Evolutionary conservation across 2,329 filamentous ascomycete species (phyloP).

Genomic region (Aureobasidium subglaciale): DNA sequence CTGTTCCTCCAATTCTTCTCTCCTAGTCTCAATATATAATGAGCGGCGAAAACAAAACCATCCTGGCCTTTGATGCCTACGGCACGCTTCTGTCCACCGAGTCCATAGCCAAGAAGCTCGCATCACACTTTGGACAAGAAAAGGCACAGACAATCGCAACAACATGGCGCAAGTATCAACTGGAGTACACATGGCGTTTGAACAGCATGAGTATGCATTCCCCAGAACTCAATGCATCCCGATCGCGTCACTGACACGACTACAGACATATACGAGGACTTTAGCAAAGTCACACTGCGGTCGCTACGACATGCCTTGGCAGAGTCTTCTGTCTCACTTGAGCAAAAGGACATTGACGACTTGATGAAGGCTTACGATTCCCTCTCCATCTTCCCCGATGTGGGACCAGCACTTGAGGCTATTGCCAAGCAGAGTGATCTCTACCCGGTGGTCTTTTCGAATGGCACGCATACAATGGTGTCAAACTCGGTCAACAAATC

Average conservation of each 20-base stretch:
- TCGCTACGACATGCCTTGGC: slow-evolving; percentile 57
- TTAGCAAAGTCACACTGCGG: slow-evolving; percentile 55
- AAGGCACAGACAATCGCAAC: slow-evolving; percentile 51
- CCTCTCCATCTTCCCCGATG: slow-evolving; percentile 59
- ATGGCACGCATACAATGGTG: slow-evolving; percentile 60
- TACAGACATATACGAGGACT: slow-evolving; percentile 54
- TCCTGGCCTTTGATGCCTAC: slow-evolving; percentile 69
- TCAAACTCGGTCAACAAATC: slow-evolving; percentile 52
- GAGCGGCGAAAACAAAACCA: slow-evolving; percentile 24
- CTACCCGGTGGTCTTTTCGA: slow-evolving; percentile 60
- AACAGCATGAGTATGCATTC: slow-evolving; percentile 62
- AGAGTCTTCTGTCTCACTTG: slow-evolving; percentile 47
- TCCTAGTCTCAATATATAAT: background rate
- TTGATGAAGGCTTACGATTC: slow-evolving; percentile 60
- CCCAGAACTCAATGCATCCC: background rate
- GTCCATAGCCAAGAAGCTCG: slow-evolving; percentile 56
- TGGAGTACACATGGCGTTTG: slow-evolving; percentile 71
- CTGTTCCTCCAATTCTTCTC: background rate
- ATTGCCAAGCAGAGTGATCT: slow-evolving; percentile 39
- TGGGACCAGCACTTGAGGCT: slow-evolving; percentile 45
- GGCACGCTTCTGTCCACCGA: slow-evolving; percentile 67
- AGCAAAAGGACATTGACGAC: slow-evolving; percentile 36
- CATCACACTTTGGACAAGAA: slow-evolving; percentile 50
- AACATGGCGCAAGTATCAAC: slow-evolving; percentile 61
- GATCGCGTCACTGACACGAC: background rate